These are phyloP conservation scores for Brassica hybrid DNA, from an alignment of 441 rosid genomes.

Conservation along the genomic window DNA sequence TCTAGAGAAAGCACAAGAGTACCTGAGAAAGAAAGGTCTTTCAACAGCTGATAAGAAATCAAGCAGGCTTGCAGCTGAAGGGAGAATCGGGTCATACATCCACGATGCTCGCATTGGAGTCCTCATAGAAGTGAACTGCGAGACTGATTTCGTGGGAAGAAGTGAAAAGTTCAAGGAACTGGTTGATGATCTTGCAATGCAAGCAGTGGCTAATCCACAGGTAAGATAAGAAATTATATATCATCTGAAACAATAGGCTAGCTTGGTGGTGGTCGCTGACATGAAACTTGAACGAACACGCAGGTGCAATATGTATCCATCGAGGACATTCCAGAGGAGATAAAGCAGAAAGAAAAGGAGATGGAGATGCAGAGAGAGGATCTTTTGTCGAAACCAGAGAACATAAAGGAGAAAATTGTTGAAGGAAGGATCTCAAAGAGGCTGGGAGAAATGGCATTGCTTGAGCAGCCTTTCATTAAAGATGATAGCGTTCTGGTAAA, in stretches of 20 bases:
- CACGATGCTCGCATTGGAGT: slow-evolving; percentile 91
- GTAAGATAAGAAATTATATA: slow-evolving; percentile 34
- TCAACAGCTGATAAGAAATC: slow-evolving; percentile 94
- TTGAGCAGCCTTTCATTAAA: slow-evolving; percentile 83
- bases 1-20: slow-evolving; percentile 93
- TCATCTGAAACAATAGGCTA: slow-evolving; percentile 20
- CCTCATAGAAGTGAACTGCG: slow-evolving; percentile 89
- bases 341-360: slow-evolving; percentile 68
- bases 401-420: slow-evolving; percentile 83
- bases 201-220: slow-evolving; percentile 89
- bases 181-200: slow-evolving; percentile 94
- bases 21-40: slow-evolving; percentile 91
- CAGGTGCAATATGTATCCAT: slow-evolving; percentile 76
- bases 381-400: slow-evolving; percentile 79
- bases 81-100: slow-evolving; percentile 93
- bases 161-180: slow-evolving; percentile 86
- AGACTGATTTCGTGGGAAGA: slow-evolving; percentile 95
- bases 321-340: slow-evolving; percentile 67
- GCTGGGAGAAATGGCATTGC: slow-evolving; percentile 76
- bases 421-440: slow-evolving; percentile 85
- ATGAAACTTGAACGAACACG: not conserved
- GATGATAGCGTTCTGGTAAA: slow-evolving; percentile 72
- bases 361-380: slow-evolving; percentile 96
- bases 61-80: slow-evolving; percentile 87
- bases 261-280: slow-evolving; percentile 15